These are phyloP conservation scores for Hordeum vulgare DNA, from an alignment of 176 grass and related monocot genomes.

Conservation along the genomic window MorexV3_pseudomolecules_assembly NC_058520.1:491455994-491456493, in stretches of 20 bases:
- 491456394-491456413: not conserved
- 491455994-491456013: not conserved
- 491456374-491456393: not conserved
- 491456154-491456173: not conserved
- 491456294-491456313: not conserved
- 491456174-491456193: not conserved
- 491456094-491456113: not conserved
- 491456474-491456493: constrained; percentile 76
- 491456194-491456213: not conserved
- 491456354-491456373: not conserved
- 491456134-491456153: not conserved
- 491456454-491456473: constrained; percentile 59
- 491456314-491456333: not conserved
- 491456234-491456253: not conserved
- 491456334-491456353: not conserved
- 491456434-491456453: constrained; percentile 26
- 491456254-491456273: constrained; percentile 15
- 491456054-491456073: not conserved
- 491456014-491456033: not conserved
- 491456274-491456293: not conserved
- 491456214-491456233: not conserved
- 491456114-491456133: not conserved
- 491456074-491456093: constrained; percentile 3
- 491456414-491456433: not conserved
- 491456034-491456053: not conserved